These are phyloP conservation scores for Colletotrichum viniferum DNA, from an alignment of 2,329 filamentous ascomycete species.

Conservation along the genomic window DNA sequence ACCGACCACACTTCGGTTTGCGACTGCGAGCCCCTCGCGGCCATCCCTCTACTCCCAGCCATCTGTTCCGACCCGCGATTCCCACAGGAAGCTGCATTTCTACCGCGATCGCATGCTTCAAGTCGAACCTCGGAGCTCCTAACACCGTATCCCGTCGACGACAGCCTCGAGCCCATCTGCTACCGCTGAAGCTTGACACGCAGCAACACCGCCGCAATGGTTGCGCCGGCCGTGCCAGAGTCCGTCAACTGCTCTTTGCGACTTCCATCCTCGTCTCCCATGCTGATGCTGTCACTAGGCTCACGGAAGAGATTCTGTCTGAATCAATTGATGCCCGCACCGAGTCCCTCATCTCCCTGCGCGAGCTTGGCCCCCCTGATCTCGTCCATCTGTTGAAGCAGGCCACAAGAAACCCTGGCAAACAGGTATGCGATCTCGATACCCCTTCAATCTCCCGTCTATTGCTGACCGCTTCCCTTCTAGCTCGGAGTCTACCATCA, in stretches of 20 bases:
- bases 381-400: constrained; percentile 92
- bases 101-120: constrained; percentile 1
- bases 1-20: constrained; percentile 1
- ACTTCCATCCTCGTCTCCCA: constrained; percentile 4
- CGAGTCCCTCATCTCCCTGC: constrained; percentile 81
- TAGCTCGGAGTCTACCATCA: constrained; percentile 96
- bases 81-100: background rate
- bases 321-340: constrained; percentile 92
- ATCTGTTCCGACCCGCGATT: background rate
- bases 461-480: constrained; percentile 17
- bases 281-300: constrained; percentile 55
- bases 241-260: constrained; percentile 44
- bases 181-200: background rate
- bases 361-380: constrained; percentile 94
- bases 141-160: constrained; percentile 3
- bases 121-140: background rate
- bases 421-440: constrained; percentile 48
- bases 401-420: constrained; percentile 59
- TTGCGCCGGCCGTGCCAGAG: constrained; percentile 78
- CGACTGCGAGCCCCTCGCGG: background rate
- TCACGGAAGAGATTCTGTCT: constrained; percentile 91
- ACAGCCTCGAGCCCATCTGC: background rate
- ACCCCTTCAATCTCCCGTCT: background rate
- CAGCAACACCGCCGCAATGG: constrained; percentile 54
- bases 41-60: constrained; percentile 10